phyloP scores from a whole-genome alignment of 2,329 filamentous ascomycete species.

The Dryadomyces sulphureus region DNA sequence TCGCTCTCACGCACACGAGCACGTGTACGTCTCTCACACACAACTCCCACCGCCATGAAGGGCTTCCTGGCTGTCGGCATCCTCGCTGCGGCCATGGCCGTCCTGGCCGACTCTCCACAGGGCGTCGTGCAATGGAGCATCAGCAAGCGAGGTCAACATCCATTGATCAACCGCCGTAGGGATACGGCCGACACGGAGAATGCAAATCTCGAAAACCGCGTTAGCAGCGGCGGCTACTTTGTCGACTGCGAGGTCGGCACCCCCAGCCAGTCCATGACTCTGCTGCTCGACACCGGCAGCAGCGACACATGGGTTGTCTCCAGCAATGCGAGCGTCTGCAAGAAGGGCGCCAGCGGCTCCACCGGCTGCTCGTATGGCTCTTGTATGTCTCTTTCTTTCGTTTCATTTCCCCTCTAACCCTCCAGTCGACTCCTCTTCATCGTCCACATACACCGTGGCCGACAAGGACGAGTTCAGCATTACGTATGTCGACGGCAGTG shows the following conservation, averaged over 20 bases:
- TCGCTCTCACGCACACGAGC: background rate
- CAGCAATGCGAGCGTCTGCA: constrained; percentile 23
- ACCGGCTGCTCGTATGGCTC: constrained; percentile 14
- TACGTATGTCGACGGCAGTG: constrained; percentile 45
- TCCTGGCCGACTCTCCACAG: constrained; percentile 7
- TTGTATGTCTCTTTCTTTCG: constrained; percentile 11
- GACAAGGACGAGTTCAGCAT: constrained; percentile 36
- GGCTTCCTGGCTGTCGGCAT: constrained; percentile 11
- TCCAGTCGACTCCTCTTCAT: constrained; percentile 29
- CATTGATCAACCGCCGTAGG: constrained; percentile 21
- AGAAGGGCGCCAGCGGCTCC: constrained; percentile 4
- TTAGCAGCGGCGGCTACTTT: constrained; percentile 36
- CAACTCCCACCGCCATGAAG: constrained; percentile 12
- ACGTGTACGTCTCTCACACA: background rate
- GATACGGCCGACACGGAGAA: constrained; percentile 21
- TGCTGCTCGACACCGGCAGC: constrained; percentile 51
- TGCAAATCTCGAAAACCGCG: constrained; percentile 29
- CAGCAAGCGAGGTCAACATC: constrained; percentile 19
- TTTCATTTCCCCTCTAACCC: background rate
- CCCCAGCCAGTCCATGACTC: constrained; percentile 37
- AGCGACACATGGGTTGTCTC: constrained; percentile 48
- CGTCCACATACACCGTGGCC: constrained; percentile 29
- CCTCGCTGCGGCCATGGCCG: constrained; percentile 11
- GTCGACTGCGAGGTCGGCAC: constrained; percentile 41
- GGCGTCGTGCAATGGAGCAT: constrained; percentile 34